A percentile compares a stretch with the other conserved stretches of the same genome.
phyloP scores from a whole-genome alignment of 108 stramenopile species.

The Cyclostephanos invisitatus region DNA sequence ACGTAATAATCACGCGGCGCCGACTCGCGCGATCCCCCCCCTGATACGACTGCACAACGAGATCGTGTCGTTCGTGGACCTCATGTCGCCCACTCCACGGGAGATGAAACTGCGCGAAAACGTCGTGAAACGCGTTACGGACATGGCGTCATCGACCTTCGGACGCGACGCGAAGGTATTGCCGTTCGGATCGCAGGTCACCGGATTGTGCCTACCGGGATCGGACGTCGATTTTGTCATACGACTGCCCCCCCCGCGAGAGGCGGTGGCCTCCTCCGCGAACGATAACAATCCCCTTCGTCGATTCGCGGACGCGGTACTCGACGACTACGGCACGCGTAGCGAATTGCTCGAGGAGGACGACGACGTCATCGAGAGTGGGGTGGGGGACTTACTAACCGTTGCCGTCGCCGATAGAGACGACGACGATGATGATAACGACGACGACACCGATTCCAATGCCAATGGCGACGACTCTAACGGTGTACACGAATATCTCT shows the following conservation, averaged over 20 bases:
- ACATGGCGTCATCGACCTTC: constrained; percentile 52
- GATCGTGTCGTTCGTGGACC: constrained; percentile 87
- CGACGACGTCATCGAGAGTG: constrained; percentile 4
- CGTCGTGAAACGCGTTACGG: constrained; percentile 54
- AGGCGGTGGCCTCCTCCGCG: not conserved
- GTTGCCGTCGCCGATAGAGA: not conserved
- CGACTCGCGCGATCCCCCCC: constrained; percentile 46
- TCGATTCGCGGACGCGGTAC: constrained; percentile 60
- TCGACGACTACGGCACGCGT: constrained; percentile 48
- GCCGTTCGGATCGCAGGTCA: constrained; percentile 93
- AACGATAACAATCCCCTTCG: constrained; percentile 45
- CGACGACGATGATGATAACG: not conserved
- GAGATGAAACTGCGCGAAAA: constrained; percentile 66
- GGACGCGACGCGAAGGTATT: constrained; percentile 50
- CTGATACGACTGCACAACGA: constrained; percentile 93
- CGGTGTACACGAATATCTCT: constrained; percentile 56
- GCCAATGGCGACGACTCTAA: constrained; percentile 2
- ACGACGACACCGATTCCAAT: not conserved
- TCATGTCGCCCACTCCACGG: constrained; percentile 79
- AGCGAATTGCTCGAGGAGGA: constrained; percentile 24
- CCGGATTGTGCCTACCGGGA: constrained; percentile 83
- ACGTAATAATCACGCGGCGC: constrained; percentile 15
- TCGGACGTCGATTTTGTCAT: constrained; percentile 88
- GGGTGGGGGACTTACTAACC: too few relatives aligned
- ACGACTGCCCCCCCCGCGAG: constrained; percentile 16